These are phyloP conservation scores for Uronychia setigera DNA, from an alignment of 73 alveolate genomes.

Conservation along the genomic window DNA sequence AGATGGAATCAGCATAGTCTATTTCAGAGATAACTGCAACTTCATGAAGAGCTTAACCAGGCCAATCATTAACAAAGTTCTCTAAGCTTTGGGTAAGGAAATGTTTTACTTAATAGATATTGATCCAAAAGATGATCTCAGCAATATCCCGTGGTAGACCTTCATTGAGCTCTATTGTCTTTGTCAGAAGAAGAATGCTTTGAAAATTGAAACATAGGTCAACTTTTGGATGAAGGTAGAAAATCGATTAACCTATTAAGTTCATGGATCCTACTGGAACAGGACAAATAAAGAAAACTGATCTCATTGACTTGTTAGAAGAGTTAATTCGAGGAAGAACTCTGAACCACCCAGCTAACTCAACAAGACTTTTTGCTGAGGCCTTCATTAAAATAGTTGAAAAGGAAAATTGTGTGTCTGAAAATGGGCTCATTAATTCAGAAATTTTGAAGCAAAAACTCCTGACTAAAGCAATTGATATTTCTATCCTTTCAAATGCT, in stretches of 20 bases:
- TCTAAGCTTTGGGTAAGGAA: background rate
- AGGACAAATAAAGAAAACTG: conserved; percentile 34
- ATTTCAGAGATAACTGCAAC: background rate
- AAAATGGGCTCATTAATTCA: background rate
- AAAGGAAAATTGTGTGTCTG: conserved; percentile 21
- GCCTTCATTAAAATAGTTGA: conserved; percentile 27
- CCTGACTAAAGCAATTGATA: background rate
- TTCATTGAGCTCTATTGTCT: background rate
- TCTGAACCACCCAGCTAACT: conserved; percentile 40
- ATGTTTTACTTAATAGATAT: too few relatives aligned
- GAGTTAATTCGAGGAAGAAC: conserved; percentile 59
- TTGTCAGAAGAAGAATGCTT: background rate
- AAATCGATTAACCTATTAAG: conserved; percentile 1
- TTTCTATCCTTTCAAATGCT: too few relatives aligned
- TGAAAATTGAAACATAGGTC: background rate
- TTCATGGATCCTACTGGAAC: conserved; percentile 49
- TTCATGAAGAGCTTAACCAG: background rate
- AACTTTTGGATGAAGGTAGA: background rate
- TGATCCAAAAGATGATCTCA: background rate
- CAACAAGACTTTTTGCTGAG: conserved; percentile 60
- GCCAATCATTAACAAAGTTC: background rate
- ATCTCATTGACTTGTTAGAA: conserved; percentile 33
- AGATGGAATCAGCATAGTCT: background rate
- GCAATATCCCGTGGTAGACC: background rate
- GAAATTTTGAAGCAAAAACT: background rate